Evolutionary conservation across 805 yeast genomes (phyloP).

Genomic region (Hanseniaspora nectarophila): DNA sequence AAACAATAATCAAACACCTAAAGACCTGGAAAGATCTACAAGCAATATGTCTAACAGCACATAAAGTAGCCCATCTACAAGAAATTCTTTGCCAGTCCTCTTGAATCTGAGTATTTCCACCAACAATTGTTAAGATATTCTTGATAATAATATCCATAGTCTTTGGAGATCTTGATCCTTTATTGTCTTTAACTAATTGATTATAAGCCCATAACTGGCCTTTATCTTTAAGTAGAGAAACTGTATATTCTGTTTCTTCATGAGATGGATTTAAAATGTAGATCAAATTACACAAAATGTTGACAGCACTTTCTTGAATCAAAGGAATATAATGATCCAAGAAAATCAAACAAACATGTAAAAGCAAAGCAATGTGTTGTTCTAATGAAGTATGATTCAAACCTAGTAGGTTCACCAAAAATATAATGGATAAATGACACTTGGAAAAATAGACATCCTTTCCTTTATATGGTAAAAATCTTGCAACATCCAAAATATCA

Average conservation of each 20-base stretch:
- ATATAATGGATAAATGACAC: slow-evolving; percentile 77
- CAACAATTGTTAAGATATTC: slow-evolving; percentile 48
- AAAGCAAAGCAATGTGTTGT: slow-evolving; percentile 52
- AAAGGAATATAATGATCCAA: slow-evolving; percentile 77
- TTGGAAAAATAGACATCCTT: slow-evolving; percentile 70
- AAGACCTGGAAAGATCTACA: slow-evolving; percentile 92
- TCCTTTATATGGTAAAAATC: slow-evolving; percentile 40
- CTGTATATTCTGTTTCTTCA: slow-evolving; percentile 44
- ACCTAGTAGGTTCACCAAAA: slow-evolving; percentile 68
- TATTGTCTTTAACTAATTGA: slow-evolving; percentile 63
- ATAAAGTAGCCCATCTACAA: slow-evolving; percentile 88
- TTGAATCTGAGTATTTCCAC: slow-evolving; percentile 43
- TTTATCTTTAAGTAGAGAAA: slow-evolving; percentile 44
- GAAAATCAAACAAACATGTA: slow-evolving; percentile 69
- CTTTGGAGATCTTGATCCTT: slow-evolving; percentile 74
- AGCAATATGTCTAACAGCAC: slow-evolving; percentile 93
- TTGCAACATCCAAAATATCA: slow-evolving; percentile 62
- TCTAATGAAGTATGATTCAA: slow-evolving; percentile 52
- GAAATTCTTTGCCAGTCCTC: slow-evolving; percentile 78
- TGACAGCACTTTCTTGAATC: slow-evolving; percentile 75
- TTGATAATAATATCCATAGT: slow-evolving; percentile 68
- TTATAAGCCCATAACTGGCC: slow-evolving; percentile 68
- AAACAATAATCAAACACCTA: slow-evolving; percentile 64
- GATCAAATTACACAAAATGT: slow-evolving; percentile 58
- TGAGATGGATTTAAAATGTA: slow-evolving; percentile 46